Percentiles rank a stretch among this genome's conserved stretches.
phyloP scores from a whole-genome alignment of 2,329 filamentous ascomycete species.

The Mycosphaerella arachidis region DNA sequence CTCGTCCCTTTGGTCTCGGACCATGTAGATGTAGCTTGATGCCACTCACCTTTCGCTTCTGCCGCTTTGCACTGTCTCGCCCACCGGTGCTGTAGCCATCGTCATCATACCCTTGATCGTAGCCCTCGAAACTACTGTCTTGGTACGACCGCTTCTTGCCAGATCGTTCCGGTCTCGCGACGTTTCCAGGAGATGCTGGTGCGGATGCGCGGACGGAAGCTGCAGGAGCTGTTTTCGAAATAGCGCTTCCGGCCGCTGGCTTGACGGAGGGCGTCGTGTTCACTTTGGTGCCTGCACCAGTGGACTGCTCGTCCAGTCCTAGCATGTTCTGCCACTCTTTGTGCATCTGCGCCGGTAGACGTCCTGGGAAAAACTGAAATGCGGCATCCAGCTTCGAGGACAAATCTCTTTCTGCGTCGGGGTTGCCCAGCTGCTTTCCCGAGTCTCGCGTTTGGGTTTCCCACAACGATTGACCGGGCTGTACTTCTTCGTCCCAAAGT shows the following conservation, averaged over 20 bases:
- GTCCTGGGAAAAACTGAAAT: slow-evolving; percentile 41
- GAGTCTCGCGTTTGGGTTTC: slow-evolving; percentile 32
- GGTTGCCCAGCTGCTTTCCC: slow-evolving; percentile 38
- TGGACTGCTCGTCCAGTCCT: slow-evolving; percentile 40
- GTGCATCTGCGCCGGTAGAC: slow-evolving; percentile 39
- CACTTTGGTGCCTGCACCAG: slow-evolving; percentile 25
- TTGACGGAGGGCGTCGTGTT: slow-evolving; percentile 5
- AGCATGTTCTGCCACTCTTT: slow-evolving; percentile 41
- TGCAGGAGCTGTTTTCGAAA: slow-evolving; percentile 25
- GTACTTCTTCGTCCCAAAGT: slow-evolving; percentile 23
- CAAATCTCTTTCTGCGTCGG: slow-evolving; percentile 27
- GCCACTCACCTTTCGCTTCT: slow-evolving; percentile 28
- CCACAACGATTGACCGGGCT: slow-evolving; percentile 26
- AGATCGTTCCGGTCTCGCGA: slow-evolving; percentile 57
- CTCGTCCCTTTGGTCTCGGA: not conserved
- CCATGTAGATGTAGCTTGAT: not conserved
- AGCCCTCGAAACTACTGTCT: slow-evolving; percentile 70
- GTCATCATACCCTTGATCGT: slow-evolving; percentile 66
- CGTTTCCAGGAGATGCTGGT: slow-evolving; percentile 37
- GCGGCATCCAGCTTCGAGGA: slow-evolving; percentile 39
- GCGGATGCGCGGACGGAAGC: slow-evolving; percentile 28
- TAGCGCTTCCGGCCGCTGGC: slow-evolving; percentile 21
- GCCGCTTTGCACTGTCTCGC: slow-evolving; percentile 24
- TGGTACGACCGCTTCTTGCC: slow-evolving; percentile 73
- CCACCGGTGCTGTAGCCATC: slow-evolving; percentile 69